phyloP scores from a whole-genome alignment of 2,329 filamentous ascomycete genomes.

The Cadophora luteo-olivacea region DNA sequence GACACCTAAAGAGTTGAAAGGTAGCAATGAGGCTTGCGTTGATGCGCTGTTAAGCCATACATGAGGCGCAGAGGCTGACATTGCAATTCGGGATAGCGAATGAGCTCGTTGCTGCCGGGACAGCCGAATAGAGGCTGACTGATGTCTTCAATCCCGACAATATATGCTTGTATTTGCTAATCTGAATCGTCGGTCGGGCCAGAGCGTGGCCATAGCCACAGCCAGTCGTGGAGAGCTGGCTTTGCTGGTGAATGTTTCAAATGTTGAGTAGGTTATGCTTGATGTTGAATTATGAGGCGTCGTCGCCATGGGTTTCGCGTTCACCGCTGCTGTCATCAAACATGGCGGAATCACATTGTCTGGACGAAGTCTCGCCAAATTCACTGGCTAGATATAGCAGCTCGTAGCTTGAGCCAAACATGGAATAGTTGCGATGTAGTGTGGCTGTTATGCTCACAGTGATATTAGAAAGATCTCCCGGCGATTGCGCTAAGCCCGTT shows the following conservation, averaged over 20 bases:
- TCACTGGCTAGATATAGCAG: not conserved
- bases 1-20: not conserved
- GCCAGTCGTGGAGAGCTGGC: constrained; percentile 1
- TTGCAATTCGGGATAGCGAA: not conserved
- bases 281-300: not conserved
- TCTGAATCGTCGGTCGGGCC: not conserved
- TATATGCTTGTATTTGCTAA: not conserved
- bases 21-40: constrained; percentile 18
- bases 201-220: constrained; percentile 6
- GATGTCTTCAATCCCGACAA: constrained; percentile 9
- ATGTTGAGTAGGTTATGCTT: not conserved
- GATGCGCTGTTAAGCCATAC: constrained; percentile 16
- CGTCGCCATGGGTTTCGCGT: not conserved
- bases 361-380: not conserved
- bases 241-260: not conserved
- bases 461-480: not conserved
- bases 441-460: not conserved
- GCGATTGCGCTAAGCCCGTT: not conserved
- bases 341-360: not conserved
- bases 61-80: constrained; percentile 4
- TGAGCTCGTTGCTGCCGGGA: constrained; percentile 4
- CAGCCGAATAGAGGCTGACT: constrained; percentile 22
- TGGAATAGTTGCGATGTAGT: too few relatives aligned
- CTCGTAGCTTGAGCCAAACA: constrained; percentile 7
- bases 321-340: not conserved